A percentile compares a stretch with the other conserved stretches of the same genome.
Conservation (phyloP, 2,329 filamentous ascomycete species). For the Xylaria sp. region DNA sequence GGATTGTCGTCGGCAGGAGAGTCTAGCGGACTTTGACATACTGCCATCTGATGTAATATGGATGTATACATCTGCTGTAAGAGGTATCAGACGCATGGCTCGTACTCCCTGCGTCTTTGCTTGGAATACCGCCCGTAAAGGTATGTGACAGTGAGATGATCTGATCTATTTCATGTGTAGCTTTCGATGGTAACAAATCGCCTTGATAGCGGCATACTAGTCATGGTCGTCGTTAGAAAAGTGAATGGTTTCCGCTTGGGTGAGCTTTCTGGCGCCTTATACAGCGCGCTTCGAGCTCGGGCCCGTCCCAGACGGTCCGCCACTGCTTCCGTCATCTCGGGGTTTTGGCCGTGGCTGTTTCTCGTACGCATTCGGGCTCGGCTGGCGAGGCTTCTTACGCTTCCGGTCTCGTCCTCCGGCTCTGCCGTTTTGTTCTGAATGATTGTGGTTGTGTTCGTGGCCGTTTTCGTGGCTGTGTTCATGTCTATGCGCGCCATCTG, state of each 20-base stretch:
- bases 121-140: no score
- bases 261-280: background rate
- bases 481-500: constrained; percentile 35
- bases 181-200: background rate
- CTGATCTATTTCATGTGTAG: no score
- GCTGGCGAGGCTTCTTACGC: constrained; percentile 48
- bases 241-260: background rate
- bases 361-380: constrained; percentile 84
- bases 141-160: no score
- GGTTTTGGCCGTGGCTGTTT: constrained; percentile 68
- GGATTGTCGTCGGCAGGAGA: background rate
- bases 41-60: background rate
- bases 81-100: background rate
- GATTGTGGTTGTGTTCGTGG: constrained; percentile 32
- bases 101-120: no score
- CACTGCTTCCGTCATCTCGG: constrained; percentile 36
- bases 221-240: background rate
- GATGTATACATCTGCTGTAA: background rate
- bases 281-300: background rate
- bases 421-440: constrained; percentile 43
- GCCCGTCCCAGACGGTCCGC: constrained; percentile 3
- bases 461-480: no score
- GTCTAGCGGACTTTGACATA: background rate
- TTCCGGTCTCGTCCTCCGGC: constrained; percentile 32
- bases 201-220: background rate